Conservation (phyloP, 2,329 filamentous ascomycete genomes). For the Colletotrichum higginsianum region DNA sequence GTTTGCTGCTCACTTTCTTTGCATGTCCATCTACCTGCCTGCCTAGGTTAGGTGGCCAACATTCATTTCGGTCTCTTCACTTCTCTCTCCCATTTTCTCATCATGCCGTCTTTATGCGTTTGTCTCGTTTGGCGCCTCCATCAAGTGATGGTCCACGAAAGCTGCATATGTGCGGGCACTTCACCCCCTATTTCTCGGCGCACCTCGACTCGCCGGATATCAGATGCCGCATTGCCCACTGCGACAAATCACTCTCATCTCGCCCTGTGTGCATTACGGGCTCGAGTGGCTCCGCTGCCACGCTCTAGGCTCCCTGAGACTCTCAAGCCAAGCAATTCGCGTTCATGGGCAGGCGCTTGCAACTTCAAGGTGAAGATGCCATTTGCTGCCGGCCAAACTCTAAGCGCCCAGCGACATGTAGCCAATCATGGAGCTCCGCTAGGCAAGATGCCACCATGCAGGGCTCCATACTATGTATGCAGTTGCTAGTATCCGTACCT, state of each 20-base stretch:
- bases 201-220: conserved; percentile 37
- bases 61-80: not conserved
- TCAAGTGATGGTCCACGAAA: conserved; percentile 31
- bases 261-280: conserved; percentile 32
- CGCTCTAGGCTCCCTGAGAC: conserved; percentile 27
- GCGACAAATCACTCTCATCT: conserved; percentile 33
- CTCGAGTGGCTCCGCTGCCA: conserved; percentile 24
- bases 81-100: too few relatives aligned
- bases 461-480: conserved; percentile 27
- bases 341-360: conserved; percentile 41
- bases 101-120: not conserved
- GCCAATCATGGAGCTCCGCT: conserved; percentile 43
- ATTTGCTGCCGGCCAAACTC: conserved; percentile 33
- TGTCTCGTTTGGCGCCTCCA: conserved; percentile 20
- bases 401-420: conserved; percentile 42
- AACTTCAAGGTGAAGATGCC: conserved; percentile 36
- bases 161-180: conserved; percentile 27
- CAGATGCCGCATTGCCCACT: conserved; percentile 28
- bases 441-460: conserved; percentile 42
- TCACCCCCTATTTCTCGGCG: conserved; percentile 25
- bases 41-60: not conserved
- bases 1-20: conserved; percentile 8
- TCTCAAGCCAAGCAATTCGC: conserved; percentile 36
- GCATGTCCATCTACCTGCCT: not conserved
- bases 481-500: too few relatives aligned